Conservation (phyloP, 768 basidiomycete genomes). For the Amylocystis lapponica region DNA sequence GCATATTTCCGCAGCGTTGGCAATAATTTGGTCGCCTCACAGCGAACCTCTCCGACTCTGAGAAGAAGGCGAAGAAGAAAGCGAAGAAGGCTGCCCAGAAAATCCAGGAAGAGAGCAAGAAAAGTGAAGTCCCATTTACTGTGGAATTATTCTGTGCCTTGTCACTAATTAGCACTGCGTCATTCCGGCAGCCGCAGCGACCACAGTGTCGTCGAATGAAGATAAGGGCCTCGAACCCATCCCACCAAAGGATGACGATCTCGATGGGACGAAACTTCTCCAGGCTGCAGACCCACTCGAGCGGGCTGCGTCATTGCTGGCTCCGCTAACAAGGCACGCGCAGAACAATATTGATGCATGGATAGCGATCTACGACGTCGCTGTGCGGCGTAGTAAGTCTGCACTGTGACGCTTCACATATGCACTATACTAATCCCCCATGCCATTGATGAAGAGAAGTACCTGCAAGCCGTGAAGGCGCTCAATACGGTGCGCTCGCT, state of each 20-base stretch:
- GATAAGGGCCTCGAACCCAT: constrained; percentile 66
- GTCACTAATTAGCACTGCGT: neutral
- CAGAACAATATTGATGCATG: constrained; percentile 60
- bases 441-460: constrained; percentile 50
- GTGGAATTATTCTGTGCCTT: neutral
- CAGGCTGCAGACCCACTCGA: constrained; percentile 61
- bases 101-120: constrained; percentile 62
- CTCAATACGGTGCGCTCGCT: constrained; percentile 52
- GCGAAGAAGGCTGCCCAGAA: constrained; percentile 76
- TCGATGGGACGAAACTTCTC: constrained; percentile 71
- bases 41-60: constrained; percentile 50
- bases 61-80: constrained; percentile 83
- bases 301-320: constrained; percentile 65
- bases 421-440: neutral
- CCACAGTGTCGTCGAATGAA: constrained; percentile 38
- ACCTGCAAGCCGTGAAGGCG: constrained; percentile 70
- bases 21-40: too few relatives aligned
- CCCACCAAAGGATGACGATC: constrained; percentile 71
- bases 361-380: constrained; percentile 74
- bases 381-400: constrained; percentile 68
- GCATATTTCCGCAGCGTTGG: too few relatives aligned
- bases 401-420: neutral
- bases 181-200: constrained; percentile 21
- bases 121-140: constrained; percentile 40
- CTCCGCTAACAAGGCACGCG: constrained; percentile 51